Evolutionary conservation across 2,329 filamentous ascomycete species (phyloP).

Genomic region (Tricladium varicosporioides): DNA sequence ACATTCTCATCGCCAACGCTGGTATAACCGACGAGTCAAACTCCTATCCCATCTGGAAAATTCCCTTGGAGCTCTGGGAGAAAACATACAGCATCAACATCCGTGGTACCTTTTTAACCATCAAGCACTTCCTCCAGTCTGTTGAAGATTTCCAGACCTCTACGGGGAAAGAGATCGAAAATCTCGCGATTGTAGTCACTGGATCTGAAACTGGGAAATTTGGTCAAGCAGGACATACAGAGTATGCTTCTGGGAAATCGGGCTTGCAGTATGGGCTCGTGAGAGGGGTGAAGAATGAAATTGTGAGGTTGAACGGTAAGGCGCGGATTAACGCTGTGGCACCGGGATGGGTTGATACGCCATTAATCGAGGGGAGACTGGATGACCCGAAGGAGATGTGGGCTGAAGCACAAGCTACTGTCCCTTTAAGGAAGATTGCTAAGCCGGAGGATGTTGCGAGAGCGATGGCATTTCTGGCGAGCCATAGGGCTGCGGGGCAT

Average conservation of each 20-base stretch:
- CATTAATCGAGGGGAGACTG: conserved; percentile 48
- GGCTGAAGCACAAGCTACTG: conserved; percentile 48
- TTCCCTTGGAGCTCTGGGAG: conserved; percentile 50
- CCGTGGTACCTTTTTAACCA: conserved; percentile 51
- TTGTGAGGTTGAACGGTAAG: conserved; percentile 47
- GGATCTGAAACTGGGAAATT: conserved; percentile 47
- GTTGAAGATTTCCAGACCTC: conserved; percentile 40
- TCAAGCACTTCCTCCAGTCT: conserved; percentile 52
- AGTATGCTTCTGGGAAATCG: conserved; percentile 50
- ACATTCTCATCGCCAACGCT: conserved; percentile 52
- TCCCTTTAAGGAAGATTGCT: conserved; percentile 66
- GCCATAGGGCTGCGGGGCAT: conserved; percentile 59
- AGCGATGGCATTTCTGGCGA: conserved; percentile 71
- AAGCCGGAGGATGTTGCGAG: conserved; percentile 69
- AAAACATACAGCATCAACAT: conserved; percentile 48
- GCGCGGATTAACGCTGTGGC: conserved; percentile 74
- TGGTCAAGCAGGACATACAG: conserved; percentile 33
- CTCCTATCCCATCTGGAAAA: conserved; percentile 50
- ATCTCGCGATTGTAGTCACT: conserved; percentile 51
- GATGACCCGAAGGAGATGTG: conserved; percentile 50
- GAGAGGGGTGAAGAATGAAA: conserved; percentile 52
- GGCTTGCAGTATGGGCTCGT: conserved; percentile 53
- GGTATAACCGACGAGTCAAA: conserved; percentile 49
- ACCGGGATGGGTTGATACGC: conserved; percentile 79
- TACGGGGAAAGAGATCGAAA: conserved; percentile 40